Conservation (phyloP, 345 rosid species). For the Arabidopsis arenosa region DNA sequence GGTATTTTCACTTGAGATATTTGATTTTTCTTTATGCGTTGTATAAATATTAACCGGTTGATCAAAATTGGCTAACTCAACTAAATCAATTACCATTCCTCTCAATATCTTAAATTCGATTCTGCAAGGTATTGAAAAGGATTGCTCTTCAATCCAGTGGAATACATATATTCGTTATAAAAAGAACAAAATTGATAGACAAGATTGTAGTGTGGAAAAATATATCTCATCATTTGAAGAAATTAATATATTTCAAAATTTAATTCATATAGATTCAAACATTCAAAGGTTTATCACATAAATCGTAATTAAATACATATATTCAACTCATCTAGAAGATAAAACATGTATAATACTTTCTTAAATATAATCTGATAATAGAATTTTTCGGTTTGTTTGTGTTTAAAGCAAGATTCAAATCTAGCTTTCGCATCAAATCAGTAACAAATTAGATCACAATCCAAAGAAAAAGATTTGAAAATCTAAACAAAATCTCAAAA, state of each 20-base stretch:
- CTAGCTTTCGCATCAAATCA: conserved; percentile 39
- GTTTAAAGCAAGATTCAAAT: conserved; percentile 36
- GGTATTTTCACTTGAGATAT: not conserved
- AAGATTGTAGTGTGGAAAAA: not conserved
- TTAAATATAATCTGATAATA: not conserved
- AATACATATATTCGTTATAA: not conserved
- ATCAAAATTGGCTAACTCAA: conserved; percentile 2
- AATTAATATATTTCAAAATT: not conserved
- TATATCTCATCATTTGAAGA: not conserved
- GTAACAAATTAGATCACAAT: conserved; percentile 34
- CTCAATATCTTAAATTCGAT: conserved; percentile 1
- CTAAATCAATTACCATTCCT: not conserved
- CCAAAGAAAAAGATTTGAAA: conserved; percentile 40
- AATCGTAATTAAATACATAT: not conserved
- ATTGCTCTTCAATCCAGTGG: not conserved
- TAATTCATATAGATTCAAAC: not conserved
- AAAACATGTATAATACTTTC: not conserved
- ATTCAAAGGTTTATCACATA: not conserved
- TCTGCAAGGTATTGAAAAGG: not conserved
- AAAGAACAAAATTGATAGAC: not conserved
- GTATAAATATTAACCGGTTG: not conserved
- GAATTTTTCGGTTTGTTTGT: conserved; percentile 16
- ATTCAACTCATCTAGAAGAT: not conserved
- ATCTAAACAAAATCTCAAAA: conserved; percentile 43
- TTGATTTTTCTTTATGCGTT: not conserved